phyloP scores from a whole-genome alignment of 176 grass and related monocot genomes.

The Oryza glumipatula region DNA sequence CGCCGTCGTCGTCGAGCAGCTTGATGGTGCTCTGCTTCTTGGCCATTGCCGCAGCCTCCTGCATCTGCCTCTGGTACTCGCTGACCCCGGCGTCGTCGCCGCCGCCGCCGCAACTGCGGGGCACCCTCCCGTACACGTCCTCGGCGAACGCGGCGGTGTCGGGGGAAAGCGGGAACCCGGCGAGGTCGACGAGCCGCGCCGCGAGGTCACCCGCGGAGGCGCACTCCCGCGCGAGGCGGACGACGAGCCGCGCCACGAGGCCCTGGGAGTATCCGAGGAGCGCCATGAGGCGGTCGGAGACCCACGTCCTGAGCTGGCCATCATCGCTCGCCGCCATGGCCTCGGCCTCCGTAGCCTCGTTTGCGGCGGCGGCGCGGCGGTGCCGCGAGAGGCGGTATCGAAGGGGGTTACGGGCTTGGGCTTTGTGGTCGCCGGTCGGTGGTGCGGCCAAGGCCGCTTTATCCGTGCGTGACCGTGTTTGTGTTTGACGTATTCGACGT shows the following conservation, averaged over 20 bases:
- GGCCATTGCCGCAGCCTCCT: slow-evolving; percentile 33
- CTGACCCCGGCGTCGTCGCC: background rate
- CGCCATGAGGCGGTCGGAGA: slow-evolving; percentile 47
- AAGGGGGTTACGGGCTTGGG: too few species aligned
- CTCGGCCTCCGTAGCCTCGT: background rate
- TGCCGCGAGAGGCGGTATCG: background rate
- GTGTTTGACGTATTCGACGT: background rate
- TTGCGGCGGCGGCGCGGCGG: background rate
- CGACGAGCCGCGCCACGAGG: slow-evolving; percentile 29
- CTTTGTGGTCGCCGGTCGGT: background rate
- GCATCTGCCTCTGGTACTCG: slow-evolving; percentile 38
- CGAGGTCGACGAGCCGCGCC: slow-evolving; percentile 41
- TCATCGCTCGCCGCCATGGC: slow-evolving; percentile 9
- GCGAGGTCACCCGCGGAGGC: slow-evolving; percentile 37
- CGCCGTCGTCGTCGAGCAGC: slow-evolving; percentile 5
- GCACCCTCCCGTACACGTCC: slow-evolving; percentile 33
- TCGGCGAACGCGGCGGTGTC: slow-evolving; percentile 42
- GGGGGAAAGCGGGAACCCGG: slow-evolving; percentile 32
- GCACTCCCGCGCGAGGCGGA: slow-evolving; percentile 48
- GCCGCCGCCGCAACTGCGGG: background rate
- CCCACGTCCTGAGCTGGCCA: slow-evolving; percentile 41
- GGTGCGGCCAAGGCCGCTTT: background rate
- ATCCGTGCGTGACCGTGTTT: background rate
- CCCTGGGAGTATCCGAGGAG: slow-evolving; percentile 42
- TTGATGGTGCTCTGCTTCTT: slow-evolving; percentile 42